These are phyloP conservation scores for Pythium rishiriense DNA, from an alignment of 352 stramenopile species.

Conservation along the genomic window DNA sequence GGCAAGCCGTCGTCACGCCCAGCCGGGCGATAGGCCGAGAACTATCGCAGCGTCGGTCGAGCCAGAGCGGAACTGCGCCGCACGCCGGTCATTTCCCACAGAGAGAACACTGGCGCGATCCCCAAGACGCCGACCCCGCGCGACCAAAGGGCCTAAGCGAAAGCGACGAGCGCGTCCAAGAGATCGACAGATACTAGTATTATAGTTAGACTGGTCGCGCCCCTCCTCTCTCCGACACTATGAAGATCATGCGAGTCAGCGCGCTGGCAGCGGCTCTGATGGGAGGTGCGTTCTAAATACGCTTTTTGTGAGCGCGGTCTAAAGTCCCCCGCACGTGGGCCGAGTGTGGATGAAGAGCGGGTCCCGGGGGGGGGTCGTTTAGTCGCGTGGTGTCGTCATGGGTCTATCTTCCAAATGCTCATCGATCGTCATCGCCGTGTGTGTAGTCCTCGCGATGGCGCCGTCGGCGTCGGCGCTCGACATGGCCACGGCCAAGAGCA, in stretches of 20 bases:
- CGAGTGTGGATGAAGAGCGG: too few relatives aligned
- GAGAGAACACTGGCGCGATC: background rate
- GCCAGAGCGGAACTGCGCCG: slow-evolving; percentile 1
- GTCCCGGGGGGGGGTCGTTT: too few relatives aligned
- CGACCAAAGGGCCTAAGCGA: background rate
- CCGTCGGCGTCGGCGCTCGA: background rate
- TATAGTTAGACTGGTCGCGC: background rate
- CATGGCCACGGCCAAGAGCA: slow-evolving; percentile 1
- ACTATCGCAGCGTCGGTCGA: background rate
- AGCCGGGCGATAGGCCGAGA: background rate
- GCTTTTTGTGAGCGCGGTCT: too few relatives aligned
- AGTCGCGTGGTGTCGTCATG: too few relatives aligned
- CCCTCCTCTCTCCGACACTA: background rate
- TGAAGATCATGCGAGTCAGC: slow-evolving; percentile 20
- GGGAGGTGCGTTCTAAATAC: slow-evolving; percentile 14
- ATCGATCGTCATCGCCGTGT: too few relatives aligned
- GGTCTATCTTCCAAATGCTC: too few relatives aligned
- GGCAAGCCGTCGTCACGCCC: background rate
- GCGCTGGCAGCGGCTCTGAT: slow-evolving; percentile 11
- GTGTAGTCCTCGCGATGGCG: slow-evolving; percentile 15
- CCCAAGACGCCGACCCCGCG: too few relatives aligned
- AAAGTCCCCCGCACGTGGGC: too few relatives aligned
- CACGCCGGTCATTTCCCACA: slow-evolving; percentile 2
- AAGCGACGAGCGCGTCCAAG: background rate
- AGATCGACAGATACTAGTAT: background rate